Evolutionary conservation across 2,329 filamentous ascomycete genomes (phyloP).

Genomic region (Chlorencoelia australis): DNA sequence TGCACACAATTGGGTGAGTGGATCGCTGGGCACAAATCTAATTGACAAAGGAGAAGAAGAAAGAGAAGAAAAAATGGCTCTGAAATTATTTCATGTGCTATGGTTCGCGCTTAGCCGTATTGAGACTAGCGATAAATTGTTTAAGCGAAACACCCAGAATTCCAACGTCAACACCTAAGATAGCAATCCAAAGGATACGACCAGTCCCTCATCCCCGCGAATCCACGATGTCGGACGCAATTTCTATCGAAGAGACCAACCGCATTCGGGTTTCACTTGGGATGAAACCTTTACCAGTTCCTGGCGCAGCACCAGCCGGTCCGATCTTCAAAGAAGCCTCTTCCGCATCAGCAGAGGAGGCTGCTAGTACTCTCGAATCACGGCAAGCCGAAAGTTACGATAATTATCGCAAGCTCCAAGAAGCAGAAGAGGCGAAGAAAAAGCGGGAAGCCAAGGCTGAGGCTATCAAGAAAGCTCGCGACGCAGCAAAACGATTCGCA

Average conservation of each 20-base stretch:
- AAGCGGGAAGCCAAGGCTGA: constrained; percentile 72
- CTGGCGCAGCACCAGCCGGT: constrained; percentile 47
- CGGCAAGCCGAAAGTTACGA: constrained; percentile 63
- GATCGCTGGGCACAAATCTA: constrained; percentile 83
- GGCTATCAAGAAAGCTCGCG: constrained; percentile 77
- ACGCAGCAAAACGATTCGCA: constrained; percentile 66
- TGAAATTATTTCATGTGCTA: constrained; percentile 10
- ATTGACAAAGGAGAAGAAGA: constrained; percentile 32
- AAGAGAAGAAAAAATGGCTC: constrained; percentile 20
- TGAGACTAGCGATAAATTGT: no score
- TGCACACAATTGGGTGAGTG: constrained; percentile 58
- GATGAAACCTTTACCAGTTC: constrained; percentile 79
- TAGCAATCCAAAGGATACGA: no score
- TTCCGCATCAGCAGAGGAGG: constrained; percentile 46
- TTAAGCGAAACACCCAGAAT: no score
- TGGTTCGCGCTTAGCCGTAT: constrained; percentile 1
- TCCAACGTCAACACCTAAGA: not conserved
- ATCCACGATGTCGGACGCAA: constrained; percentile 41
- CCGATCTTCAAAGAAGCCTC: constrained; percentile 44
- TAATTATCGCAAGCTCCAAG: constrained; percentile 57
- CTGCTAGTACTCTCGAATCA: constrained; percentile 73
- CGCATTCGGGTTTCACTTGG: constrained; percentile 82
- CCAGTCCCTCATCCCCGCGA: no score
- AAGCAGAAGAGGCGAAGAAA: constrained; percentile 66
- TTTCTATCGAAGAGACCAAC: constrained; percentile 88